Evolutionary conservation across 1,284 basidiomycete species (phyloP).

Genomic region (Mycena citricolor): DNA sequence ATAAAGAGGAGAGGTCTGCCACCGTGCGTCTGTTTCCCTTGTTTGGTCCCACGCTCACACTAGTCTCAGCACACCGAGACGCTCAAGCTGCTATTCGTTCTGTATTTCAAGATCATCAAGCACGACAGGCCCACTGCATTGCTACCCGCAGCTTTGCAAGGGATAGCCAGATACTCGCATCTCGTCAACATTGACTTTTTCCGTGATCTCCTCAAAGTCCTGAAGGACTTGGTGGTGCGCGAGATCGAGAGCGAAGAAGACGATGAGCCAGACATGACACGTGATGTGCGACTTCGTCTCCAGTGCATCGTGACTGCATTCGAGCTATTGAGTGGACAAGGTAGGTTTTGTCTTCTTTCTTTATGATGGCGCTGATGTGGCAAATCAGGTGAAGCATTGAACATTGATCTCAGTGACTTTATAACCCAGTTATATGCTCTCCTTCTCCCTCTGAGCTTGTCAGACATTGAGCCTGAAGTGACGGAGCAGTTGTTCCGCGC

Average conservation of each 20-base stretch:
- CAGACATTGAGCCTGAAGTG: constrained; percentile 29
- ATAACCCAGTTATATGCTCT: constrained; percentile 75
- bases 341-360: constrained; percentile 40
- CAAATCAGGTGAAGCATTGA: constrained; percentile 83
- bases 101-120: constrained; percentile 97
- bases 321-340: constrained; percentile 94
- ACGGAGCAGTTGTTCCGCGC: constrained; percentile 85
- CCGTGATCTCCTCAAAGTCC: constrained; percentile 87
- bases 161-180: constrained; percentile 92
- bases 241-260: constrained; percentile 45
- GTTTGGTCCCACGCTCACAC: constrained; percentile 11
- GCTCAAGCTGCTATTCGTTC: constrained; percentile 94
- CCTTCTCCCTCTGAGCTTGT: constrained; percentile 59
- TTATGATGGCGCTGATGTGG: constrained; percentile 5
- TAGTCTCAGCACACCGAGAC: constrained; percentile 88
- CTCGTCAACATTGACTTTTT: constrained; percentile 99
- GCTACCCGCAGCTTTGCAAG: constrained; percentile 86
- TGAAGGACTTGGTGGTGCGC: constrained; percentile 74
- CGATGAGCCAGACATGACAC: constrained; percentile 35
- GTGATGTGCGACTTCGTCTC: constrained; percentile 64
- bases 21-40: constrained; percentile 54
- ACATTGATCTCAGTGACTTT: constrained; percentile 93
- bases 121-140: constrained; percentile 80
- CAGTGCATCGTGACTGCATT: constrained; percentile 94
- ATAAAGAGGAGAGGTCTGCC: constrained; percentile 85